Conservation (phyloP, 176 grass and related monocot genomes). For the Aegilops longissima region DNA sequence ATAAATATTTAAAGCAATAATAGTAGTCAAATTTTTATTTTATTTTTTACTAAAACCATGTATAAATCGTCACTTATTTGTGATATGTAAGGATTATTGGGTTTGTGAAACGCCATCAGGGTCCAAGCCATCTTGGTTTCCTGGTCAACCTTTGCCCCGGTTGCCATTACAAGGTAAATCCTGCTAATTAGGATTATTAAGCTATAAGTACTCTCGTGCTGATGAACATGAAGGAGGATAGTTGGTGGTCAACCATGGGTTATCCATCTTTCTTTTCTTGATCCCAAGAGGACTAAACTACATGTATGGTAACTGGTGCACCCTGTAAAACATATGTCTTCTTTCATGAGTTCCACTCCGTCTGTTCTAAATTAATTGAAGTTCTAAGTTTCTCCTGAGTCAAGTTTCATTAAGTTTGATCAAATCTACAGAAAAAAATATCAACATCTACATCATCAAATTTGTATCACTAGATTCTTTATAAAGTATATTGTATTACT, state of each 20-base stretch:
- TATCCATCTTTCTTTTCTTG: constrained; percentile 31
- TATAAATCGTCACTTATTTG: neutral
- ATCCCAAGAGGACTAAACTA: constrained; percentile 50
- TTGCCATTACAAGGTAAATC: neutral
- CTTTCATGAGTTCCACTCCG: neutral
- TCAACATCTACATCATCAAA: no score
- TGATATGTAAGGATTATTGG: neutral
- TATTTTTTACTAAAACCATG: no score
- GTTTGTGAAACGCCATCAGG: neutral
- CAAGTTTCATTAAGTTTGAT: no score
- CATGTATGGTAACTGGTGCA: constrained; percentile 26
- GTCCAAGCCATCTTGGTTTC: neutral
- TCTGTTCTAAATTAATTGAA: no score
- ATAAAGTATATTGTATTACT: no score
- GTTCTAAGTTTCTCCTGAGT: no score
- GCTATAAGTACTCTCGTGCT: neutral
- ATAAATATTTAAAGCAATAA: no score
- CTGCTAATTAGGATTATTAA: constrained; percentile 6
- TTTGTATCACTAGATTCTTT: no score
- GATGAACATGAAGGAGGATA: constrained; percentile 48
- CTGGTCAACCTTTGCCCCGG: constrained; percentile 18
- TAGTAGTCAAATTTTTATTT: no score
- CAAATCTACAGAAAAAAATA: no score
- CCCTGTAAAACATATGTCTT: neutral
- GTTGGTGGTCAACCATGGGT: constrained; percentile 38